These are phyloP conservation scores for Boletus calvinii DNA, from an alignment of 1,284 basidiomycete species.

Conservation along the genomic window DNA sequence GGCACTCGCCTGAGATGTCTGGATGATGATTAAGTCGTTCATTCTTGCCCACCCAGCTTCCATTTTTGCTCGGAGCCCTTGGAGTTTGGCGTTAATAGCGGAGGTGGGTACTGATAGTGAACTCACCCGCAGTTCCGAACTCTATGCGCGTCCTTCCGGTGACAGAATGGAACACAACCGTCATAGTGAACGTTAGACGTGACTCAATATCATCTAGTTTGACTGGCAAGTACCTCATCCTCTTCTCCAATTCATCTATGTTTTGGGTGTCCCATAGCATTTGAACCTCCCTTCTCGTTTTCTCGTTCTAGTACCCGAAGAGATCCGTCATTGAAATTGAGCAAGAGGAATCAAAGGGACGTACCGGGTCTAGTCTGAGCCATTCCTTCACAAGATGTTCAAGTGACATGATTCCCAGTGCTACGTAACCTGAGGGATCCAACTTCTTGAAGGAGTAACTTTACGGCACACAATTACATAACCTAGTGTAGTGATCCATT, in stretches of 20 bases:
- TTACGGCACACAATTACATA: too few species aligned
- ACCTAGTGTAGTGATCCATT: too few species aligned
- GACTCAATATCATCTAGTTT: neutral
- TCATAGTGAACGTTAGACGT: neutral
- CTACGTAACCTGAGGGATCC: too few species aligned
- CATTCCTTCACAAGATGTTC: constrained; percentile 52
- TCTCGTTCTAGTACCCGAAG: constrained; percentile 44
- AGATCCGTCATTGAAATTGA: neutral
- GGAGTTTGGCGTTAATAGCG: constrained; percentile 6
- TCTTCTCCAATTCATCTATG: constrained; percentile 50
- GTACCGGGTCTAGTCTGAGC: constrained; percentile 54
- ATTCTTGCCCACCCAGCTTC: constrained; percentile 83
- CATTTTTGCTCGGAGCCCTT: constrained; percentile 80
- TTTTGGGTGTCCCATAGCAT: constrained; percentile 46
- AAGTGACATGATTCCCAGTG: too few species aligned
- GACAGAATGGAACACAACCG: neutral
- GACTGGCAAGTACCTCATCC: constrained; percentile 49
- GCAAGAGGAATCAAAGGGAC: neutral
- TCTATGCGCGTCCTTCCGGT: constrained; percentile 62
- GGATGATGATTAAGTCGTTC: constrained; percentile 83
- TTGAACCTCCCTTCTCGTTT: constrained; percentile 55
- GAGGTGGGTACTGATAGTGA: neutral
- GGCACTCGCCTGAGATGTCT: constrained; percentile 69
- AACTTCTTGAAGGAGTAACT: too few species aligned
- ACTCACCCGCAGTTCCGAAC: constrained; percentile 81